Conservation (phyloP, 176 grass and related monocot genomes). For the Phyllostachys edulis region DNA sequence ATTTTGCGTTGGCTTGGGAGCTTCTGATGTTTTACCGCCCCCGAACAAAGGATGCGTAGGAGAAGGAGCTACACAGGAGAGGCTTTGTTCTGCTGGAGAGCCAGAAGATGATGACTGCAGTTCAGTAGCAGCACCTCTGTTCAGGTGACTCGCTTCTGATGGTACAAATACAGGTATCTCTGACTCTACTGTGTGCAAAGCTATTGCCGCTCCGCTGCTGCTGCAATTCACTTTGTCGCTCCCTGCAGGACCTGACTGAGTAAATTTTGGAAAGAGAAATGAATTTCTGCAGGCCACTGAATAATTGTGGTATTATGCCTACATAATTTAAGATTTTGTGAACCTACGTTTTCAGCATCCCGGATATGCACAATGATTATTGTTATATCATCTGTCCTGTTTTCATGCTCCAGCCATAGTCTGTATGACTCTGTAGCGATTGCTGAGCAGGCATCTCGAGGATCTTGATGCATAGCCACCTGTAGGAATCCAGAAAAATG, state of each 20-base stretch:
- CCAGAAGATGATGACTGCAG: slow-evolving; percentile 26
- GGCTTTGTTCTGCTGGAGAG: slow-evolving; percentile 36
- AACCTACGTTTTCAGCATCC: slow-evolving; percentile 61
- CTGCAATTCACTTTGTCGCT: slow-evolving; percentile 40
- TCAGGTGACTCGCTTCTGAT: slow-evolving; percentile 35
- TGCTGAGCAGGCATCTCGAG: slow-evolving; percentile 84
- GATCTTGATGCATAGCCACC: slow-evolving; percentile 78
- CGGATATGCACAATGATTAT: slow-evolving; percentile 93
- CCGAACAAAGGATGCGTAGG: slow-evolving; percentile 31
- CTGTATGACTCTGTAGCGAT: slow-evolving; percentile 86
- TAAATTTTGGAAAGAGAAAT: slow-evolving; percentile 53
- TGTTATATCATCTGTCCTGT: slow-evolving; percentile 95
- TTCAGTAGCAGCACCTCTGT: slow-evolving; percentile 33
- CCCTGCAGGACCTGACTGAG: slow-evolving; percentile 70
- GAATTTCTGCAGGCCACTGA: slow-evolving; percentile 33
- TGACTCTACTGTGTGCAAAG: slow-evolving; percentile 28
- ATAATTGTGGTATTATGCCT: slow-evolving; percentile 8
- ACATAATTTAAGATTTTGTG: slow-evolving; percentile 20
- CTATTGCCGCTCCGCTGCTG: slow-evolving; percentile 32
- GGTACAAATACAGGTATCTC: slow-evolving; percentile 33
- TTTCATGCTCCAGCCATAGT: slow-evolving; percentile 89
- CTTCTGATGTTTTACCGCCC: slow-evolving; percentile 21
- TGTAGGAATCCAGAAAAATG: slow-evolving; percentile 42
- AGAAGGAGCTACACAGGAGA: slow-evolving; percentile 48
- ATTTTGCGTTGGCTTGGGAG: background rate